Evolutionary conservation across 2,329 filamentous ascomycete species (phyloP).

Genomic region (Diaporthe ilicicola): DNA sequence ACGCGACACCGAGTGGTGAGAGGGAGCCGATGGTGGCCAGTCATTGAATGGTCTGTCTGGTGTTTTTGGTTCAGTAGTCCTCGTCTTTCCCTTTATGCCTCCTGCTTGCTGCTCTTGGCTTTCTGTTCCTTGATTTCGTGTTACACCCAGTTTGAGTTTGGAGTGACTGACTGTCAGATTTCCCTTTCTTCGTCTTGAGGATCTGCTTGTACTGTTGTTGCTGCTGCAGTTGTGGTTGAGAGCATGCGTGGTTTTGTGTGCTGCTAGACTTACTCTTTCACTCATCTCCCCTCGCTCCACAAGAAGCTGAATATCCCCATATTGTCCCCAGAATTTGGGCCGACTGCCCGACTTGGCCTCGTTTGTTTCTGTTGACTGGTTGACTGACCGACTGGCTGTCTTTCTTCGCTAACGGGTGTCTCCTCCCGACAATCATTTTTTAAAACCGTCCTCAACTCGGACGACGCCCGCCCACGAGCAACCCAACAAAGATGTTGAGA

Average conservation of each 20-base stretch:
- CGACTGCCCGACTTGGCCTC: conserved; percentile 1
- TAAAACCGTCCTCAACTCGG: not conserved
- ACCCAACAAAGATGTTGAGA: not conserved
- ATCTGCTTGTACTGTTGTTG: not conserved
- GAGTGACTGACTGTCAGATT: not conserved
- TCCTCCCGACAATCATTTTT: not conserved
- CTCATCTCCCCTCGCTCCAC: conserved; percentile 19
- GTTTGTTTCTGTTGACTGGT: not conserved
- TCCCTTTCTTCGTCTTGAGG: not conserved
- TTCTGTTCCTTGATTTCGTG: conserved; percentile 7
- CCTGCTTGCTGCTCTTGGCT: not conserved
- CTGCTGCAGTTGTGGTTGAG: not conserved
- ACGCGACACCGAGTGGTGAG: not conserved
- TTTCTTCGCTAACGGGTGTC: not conserved
- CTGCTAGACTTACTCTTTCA: not conserved
- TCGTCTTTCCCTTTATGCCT: not conserved
- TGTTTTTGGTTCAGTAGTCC: not conserved
- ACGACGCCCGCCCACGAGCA: not conserved
- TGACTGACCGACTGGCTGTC: not conserved
- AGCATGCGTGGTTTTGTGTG: not conserved
- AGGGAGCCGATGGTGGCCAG: not conserved
- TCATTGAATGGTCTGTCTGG: not conserved
- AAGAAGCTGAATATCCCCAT: not conserved
- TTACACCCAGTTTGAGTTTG: not conserved
- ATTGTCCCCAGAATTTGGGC: conserved; percentile 10